Evolutionary conservation across 257 asterid genomes (phyloP).

Genomic region (Fraxinus americana): DNA sequence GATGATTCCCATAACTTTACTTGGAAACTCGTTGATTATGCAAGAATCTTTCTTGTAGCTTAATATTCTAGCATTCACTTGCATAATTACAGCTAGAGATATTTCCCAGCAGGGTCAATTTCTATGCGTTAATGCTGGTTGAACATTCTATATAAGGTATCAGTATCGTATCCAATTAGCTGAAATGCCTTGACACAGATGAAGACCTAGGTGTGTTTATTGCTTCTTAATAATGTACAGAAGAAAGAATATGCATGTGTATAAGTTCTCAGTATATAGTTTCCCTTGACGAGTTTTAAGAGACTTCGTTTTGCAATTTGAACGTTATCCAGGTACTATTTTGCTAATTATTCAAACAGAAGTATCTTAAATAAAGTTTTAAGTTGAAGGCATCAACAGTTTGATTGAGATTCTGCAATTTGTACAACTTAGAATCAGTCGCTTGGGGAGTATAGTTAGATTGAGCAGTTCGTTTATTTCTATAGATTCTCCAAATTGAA

Average conservation of each 20-base stretch:
- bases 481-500: too few relatives aligned
- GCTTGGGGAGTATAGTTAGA: too few relatives aligned
- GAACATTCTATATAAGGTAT: neutral
- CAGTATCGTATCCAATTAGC: neutral
- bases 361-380: too few relatives aligned
- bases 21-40: neutral
- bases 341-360: neutral
- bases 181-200: neutral
- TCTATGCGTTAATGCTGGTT: neutral
- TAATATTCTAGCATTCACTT: neutral
- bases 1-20: neutral
- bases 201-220: neutral
- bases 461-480: too few relatives aligned
- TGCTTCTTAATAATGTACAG: neutral
- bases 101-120: neutral
- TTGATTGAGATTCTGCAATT: too few relatives aligned
- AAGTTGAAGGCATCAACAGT: too few relatives aligned
- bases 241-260: neutral
- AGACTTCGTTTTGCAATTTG: too few relatives aligned
- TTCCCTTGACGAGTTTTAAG: neutral
- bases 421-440: neutral
- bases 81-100: neutral
- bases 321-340: too few relatives aligned
- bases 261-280: neutral
- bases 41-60: slow-evolving; percentile 2